A percentile compares a stretch with the other conserved stretches of the same genome.
Conservation (phyloP, 169 alveolate species). For the Babesia sp. region DNA sequence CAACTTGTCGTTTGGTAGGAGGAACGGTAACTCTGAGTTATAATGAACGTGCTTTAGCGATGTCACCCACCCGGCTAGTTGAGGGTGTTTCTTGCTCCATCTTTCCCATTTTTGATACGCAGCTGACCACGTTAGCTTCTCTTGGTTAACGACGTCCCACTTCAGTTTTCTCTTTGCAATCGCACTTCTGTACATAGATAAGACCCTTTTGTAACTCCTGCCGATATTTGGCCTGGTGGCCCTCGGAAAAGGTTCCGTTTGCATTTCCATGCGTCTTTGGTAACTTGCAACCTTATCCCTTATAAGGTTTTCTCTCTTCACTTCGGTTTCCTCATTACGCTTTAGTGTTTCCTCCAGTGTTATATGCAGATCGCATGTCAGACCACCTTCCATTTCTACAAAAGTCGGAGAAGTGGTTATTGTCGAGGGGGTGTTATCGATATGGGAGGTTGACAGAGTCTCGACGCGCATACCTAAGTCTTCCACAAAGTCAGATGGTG, state of each 20-base stretch:
- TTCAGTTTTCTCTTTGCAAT: neutral
- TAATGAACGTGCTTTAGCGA: neutral
- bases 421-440: neutral
- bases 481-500: constrained; percentile 6
- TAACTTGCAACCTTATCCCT: constrained; percentile 38
- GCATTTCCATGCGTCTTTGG: constrained; percentile 20
- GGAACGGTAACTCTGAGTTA: neutral
- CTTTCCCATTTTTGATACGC: constrained; percentile 44
- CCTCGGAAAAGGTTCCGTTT: neutral
- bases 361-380: constrained; percentile 8
- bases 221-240: constrained; percentile 26
- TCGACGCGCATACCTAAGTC: neutral
- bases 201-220: constrained; percentile 57
- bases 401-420: constrained; percentile 1
- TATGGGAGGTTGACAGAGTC: neutral
- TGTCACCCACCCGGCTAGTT: constrained; percentile 32
- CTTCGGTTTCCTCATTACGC: constrained; percentile 10
- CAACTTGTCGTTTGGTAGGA: constrained; percentile 2
- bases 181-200: constrained; percentile 31
- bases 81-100: constrained; percentile 59
- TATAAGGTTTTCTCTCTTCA: constrained; percentile 14
- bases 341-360: constrained; percentile 17
- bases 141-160: constrained; percentile 8
- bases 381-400: constrained; percentile 17
- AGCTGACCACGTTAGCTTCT: constrained; percentile 34